Evolutionary conservation across 1,284 basidiomycete species (phyloP).

Genomic region (Ceratorhiza oryzae-sativae): DNA sequence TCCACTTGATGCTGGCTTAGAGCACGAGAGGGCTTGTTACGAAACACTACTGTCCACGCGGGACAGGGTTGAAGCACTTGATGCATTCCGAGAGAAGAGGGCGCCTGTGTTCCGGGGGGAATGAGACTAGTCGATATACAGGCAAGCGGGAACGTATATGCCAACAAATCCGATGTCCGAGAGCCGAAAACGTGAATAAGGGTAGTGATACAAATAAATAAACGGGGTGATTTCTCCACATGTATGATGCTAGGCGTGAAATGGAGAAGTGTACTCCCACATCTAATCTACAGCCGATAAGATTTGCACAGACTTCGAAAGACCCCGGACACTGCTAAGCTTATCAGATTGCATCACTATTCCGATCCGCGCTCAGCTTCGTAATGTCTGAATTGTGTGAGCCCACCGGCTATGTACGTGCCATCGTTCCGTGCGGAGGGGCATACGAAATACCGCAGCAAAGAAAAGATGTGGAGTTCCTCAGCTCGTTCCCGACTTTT

Average conservation of each 20-base stretch:
- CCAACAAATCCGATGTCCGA: constrained; percentile 3
- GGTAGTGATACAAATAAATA: neutral
- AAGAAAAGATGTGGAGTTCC: neutral
- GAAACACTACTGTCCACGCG: constrained; percentile 79
- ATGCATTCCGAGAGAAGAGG: constrained; percentile 91
- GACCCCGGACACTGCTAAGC: constrained; percentile 19
- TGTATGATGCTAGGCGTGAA: neutral
- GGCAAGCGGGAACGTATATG: neutral
- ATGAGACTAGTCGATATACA: constrained; percentile 52
- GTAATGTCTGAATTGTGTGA: constrained; percentile 10
- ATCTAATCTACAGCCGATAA: constrained; percentile 35
- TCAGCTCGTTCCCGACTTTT: neutral
- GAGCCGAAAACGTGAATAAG: neutral
- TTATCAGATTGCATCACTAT: constrained; percentile 1
- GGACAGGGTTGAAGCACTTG: constrained; percentile 85
- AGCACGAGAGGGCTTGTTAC: constrained; percentile 88
- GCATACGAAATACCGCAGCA: neutral
- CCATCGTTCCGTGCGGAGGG: constrained; percentile 5
- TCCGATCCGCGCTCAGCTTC: constrained; percentile 8
- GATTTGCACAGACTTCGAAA: constrained; percentile 12
- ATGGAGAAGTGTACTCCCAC: neutral
- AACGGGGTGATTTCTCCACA: neutral
- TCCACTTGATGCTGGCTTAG: constrained; percentile 80
- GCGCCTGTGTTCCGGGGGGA: constrained; percentile 83
- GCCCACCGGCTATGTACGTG: constrained; percentile 6